phyloP scores from a whole-genome alignment of 768 basidiomycete genomes.

The Panaeolus papilionaceus region DNA sequence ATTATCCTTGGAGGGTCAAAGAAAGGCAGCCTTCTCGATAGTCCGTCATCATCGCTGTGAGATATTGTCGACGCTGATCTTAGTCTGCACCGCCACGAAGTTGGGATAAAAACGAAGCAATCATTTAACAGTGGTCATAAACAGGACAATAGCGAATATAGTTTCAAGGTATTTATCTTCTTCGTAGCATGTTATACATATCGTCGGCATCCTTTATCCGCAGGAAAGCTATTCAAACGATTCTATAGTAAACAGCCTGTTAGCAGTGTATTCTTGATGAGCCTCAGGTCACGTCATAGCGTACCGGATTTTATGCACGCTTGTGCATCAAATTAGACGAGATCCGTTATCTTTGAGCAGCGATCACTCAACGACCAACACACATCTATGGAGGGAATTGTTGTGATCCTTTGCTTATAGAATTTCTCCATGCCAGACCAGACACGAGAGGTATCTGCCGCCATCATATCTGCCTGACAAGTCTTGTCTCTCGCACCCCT shows the following conservation, averaged over 20 bases:
- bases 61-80: not conserved
- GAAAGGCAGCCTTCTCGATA: no score
- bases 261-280: not conserved
- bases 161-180: conserved; percentile 7
- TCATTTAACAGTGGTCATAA: not conserved
- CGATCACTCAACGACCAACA: conserved; percentile 3
- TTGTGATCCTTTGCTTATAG: conserved; percentile 12
- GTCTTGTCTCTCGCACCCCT: conserved; percentile 30
- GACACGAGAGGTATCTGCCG: conserved; percentile 1
- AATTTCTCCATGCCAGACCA: conserved; percentile 12
- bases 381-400: not conserved
- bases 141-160: not conserved
- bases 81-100: not conserved
- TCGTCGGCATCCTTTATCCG: not conserved
- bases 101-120: not conserved
- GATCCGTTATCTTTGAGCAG: conserved; percentile 4
- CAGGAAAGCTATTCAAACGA: conserved; percentile 4
- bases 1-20: no score
- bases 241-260: not conserved
- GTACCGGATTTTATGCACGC: conserved; percentile 7
- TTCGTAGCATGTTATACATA: conserved; percentile 9
- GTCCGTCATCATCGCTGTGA: not conserved
- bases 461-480: conserved; percentile 8
- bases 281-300: not conserved
- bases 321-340: not conserved